phyloP scores from a whole-genome alignment of 768 basidiomycete genomes.

The Boletus vinaceobasis region DNA sequence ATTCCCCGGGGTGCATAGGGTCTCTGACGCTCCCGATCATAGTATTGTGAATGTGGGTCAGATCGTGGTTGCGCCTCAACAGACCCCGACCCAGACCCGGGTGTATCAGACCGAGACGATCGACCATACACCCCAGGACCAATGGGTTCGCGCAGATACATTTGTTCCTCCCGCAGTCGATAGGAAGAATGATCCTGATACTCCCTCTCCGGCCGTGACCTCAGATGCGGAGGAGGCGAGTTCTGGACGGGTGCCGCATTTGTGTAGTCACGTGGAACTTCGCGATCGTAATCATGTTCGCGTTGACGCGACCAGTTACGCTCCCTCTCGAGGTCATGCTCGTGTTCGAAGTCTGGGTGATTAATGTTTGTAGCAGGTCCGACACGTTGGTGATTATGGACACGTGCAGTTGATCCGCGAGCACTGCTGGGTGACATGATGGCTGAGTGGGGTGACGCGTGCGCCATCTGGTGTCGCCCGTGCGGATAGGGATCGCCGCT shows the following conservation, averaged over 20 bases:
- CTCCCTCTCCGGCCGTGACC: conserved; percentile 36
- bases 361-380: conserved; percentile 60
- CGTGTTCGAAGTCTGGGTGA: conserved; percentile 32
- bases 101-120: conserved; percentile 55
- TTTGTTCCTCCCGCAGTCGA: conserved; percentile 28
- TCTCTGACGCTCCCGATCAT: conserved; percentile 48
- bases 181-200: conserved; percentile 29
- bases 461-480: conserved; percentile 29
- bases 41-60: conserved; percentile 44
- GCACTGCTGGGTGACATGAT: conserved; percentile 33
- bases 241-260: conserved; percentile 33
- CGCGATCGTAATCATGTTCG: conserved; percentile 44
- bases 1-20: conserved; percentile 52
- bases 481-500: conserved; percentile 35
- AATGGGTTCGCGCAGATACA: conserved; percentile 31
- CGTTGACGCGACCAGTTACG: conserved; percentile 33
- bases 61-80: conserved; percentile 49
- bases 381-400: conserved; percentile 65
- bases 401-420: conserved; percentile 38
- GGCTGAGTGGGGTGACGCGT: conserved; percentile 34
- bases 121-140: conserved; percentile 31
- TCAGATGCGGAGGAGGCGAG: conserved; percentile 40
- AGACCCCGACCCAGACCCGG: conserved; percentile 53
- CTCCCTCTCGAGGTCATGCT: conserved; percentile 50
- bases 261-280: conserved; percentile 32